Evolutionary conservation across 495 filamentous ascomycete species (phyloP), one percentile per base, ranked within the genome.

Genomic region (Articulospora tetracladia): DNA sequence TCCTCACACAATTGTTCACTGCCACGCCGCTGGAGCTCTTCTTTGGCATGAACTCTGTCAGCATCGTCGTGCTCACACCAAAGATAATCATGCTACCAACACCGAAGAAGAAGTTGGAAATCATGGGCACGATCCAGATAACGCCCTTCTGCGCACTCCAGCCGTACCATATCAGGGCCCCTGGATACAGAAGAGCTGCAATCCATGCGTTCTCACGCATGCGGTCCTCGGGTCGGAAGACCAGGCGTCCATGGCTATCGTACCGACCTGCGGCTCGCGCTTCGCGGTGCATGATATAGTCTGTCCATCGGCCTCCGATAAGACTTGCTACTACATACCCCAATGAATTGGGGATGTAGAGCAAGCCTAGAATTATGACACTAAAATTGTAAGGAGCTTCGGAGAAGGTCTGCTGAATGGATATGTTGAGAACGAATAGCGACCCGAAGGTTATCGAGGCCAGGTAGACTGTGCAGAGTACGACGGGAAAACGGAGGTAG

Each of bases 131-230:
- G 32, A 73, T 63, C 76, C 74, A 81, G 32, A 72, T 67, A 23
- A 78, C 53, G 7, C 75, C 76, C 11, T 70, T 65, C 26, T 75
- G 66, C 0, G 72, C 67, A 8, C 74, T 72, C 78, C 78, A 80
- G 17, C 78, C 85, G 65, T 84, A 91, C 83, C 70, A 87, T 73
- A 70, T 78, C 78, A 75, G 79, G 34, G 89, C 89, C 75, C 66
- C 72, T 0, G 93, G 92, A 65, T 90, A 96, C 34, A 96, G 56
- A 13, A 87, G 71, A 1, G 87, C 87, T 8, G 88, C 91, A 1
- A 96, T 70, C 87, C 86, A 95, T 2, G 91, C 90, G 64, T 98
- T 98, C 63, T 96, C 87, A 19, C 84, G 76, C 87, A 97, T 90
- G 3, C 93, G 83, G 69, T 98, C 93, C 74, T 97, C 93, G 0